Evolutionary conservation across 148 eudicot genomes (phyloP).

Genomic region (Heliosperma pusillum): DNA sequence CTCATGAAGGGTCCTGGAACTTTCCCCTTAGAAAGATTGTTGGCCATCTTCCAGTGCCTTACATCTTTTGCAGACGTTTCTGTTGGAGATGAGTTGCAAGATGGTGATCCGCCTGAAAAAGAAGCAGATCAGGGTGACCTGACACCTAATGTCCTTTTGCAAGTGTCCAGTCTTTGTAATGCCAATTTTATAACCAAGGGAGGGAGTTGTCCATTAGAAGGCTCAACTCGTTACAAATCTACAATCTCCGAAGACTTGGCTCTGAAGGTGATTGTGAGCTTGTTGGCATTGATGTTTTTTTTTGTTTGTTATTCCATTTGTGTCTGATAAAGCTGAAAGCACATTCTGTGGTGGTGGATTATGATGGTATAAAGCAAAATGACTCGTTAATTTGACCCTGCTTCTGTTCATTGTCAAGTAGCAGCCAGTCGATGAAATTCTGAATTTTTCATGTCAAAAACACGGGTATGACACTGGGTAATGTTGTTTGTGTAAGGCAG

Average conservation of each 20-base stretch:
- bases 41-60: conserved; percentile 86
- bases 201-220: conserved; percentile 84
- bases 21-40: conserved; percentile 84
- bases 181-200: conserved; percentile 92
- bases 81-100: conserved; percentile 42
- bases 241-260: conserved; percentile 82
- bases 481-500: too few species aligned
- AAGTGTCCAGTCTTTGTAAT: conserved; percentile 91
- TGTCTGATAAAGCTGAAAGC: too few species aligned
- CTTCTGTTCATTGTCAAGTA: too few species aligned
- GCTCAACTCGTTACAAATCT: conserved; percentile 83
- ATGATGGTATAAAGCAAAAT: too few species aligned
- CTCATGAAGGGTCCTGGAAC: conserved; percentile 96
- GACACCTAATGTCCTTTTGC: conserved; percentile 79
- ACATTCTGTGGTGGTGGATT: too few species aligned
- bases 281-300: not conserved
- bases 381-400: too few species aligned
- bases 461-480: too few species aligned
- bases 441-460: too few species aligned
- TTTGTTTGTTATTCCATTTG: too few species aligned
- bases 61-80: conserved; percentile 55
- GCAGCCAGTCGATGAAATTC: too few species aligned
- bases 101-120: conserved; percentile 24
- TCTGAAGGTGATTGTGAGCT: conserved; percentile 51
- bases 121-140: conserved; percentile 42